Conservation (phyloP, 495 filamentous ascomycete species). For the Aspergillus egyptiacus region DNA sequence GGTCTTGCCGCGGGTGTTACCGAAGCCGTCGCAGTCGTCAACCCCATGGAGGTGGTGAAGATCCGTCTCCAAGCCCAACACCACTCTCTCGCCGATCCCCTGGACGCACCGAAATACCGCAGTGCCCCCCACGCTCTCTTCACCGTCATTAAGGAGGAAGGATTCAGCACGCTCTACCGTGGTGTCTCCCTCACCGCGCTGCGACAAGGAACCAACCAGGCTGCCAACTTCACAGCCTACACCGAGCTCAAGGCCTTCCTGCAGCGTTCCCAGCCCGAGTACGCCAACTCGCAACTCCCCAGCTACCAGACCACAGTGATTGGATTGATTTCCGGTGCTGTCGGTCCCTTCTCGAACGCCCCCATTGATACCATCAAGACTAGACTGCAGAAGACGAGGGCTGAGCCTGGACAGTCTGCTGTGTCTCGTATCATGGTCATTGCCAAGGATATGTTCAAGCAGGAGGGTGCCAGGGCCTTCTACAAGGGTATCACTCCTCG, state of each 20-base stretch:
- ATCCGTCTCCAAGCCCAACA: slow-evolving; percentile 96
- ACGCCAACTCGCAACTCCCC: slow-evolving; percentile 59
- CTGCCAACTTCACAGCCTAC: slow-evolving; percentile 98
- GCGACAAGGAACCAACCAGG: slow-evolving; percentile 93
- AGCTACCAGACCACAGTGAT: slow-evolving; percentile 86
- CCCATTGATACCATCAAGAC: slow-evolving; percentile 99
- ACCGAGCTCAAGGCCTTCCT: slow-evolving; percentile 81
- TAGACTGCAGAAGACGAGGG: slow-evolving; percentile 82
- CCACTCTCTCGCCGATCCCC: slow-evolving; percentile 87
- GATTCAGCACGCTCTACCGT: slow-evolving; percentile 77
- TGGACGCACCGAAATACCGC: slow-evolving; percentile 91
- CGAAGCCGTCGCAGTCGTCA: slow-evolving; percentile 92
- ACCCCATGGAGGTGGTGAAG: slow-evolving; percentile 98
- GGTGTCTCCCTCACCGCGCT: slow-evolving; percentile 91
- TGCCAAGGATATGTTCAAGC: slow-evolving; percentile 89
- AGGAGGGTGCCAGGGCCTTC: slow-evolving; percentile 89
- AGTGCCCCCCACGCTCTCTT: slow-evolving; percentile 94
- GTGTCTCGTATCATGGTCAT: slow-evolving; percentile 71
- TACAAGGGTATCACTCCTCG: slow-evolving; percentile 98
- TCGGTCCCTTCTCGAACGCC: slow-evolving; percentile 92
- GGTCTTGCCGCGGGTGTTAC: slow-evolving; percentile 91
- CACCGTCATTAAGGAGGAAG: slow-evolving; percentile 89
- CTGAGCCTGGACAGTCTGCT: slow-evolving; percentile 72
- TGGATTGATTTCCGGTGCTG: slow-evolving; percentile 85
- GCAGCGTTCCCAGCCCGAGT: slow-evolving; percentile 59